Evolutionary conservation across 179 eudicot genomes (phyloP), one percentile per base, ranked within the genome.

Genomic region (Silene noctiflora): DNA sequence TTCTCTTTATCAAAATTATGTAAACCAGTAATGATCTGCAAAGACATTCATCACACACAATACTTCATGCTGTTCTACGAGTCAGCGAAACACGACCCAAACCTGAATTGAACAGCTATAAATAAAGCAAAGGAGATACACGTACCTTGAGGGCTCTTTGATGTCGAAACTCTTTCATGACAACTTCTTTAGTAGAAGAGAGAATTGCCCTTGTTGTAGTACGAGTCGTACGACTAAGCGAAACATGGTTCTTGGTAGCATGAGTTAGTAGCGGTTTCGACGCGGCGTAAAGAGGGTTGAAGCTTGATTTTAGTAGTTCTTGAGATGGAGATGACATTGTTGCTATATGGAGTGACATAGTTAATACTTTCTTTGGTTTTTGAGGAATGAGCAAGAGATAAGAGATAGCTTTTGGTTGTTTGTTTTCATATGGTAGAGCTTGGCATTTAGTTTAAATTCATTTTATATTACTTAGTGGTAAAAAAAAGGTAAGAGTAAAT

Each of bases 11-110:
- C 73, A 35, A 87, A 90, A 81, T 94, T 92, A 78, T 90, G 98
- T 86, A 94, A 84, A 22, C 98, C 98, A 7, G 97, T 82, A 61
- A 94, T 94, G 8, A 94, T 91, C 98, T 93, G 87, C 80, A 72
- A 76, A 55, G 35, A 69, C 17, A 73, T 6, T 9, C 19, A 20
- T 67, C 20, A 53, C 19, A 53, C 63, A 59, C 22, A 20, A 6
- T n/a, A 16, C 7, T 17, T 19, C 1, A 25, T 25, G 27, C 2
- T 25, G 27, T 29, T 29, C 4, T 3, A 29, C 4, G 33, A 29
- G 33, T 33, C 39, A 33, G 46, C 46, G 2, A 39, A 39, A 39
- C 46, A 39, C 46, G 46, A 39, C 11, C 1, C 11, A 39, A 39
- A 21, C 20, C 64, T 3, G 11, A 21, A 19, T 6, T 11, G 55